phyloP scores from a whole-genome alignment of 192 early-diverging fungal genomes.

The Phycomyces nitens region DNA sequence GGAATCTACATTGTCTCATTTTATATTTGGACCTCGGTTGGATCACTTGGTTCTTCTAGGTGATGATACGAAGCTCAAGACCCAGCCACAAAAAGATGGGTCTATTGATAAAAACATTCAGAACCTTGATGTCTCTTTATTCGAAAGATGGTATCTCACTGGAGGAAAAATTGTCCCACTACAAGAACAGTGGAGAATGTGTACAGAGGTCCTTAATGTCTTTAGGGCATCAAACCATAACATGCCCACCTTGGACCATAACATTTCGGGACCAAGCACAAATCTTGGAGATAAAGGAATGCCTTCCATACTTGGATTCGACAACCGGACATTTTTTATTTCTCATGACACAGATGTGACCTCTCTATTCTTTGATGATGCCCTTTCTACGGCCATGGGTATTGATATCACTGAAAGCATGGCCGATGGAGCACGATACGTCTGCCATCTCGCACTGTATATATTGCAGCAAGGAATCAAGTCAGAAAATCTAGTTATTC shows the following conservation, averaged over 20 bases:
- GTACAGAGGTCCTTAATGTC: not conserved
- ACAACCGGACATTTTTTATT: constrained; percentile 4
- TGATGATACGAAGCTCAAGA: not conserved
- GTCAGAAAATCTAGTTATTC: constrained; percentile 1
- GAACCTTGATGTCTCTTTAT: constrained; percentile 15
- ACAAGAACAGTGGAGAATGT: constrained; percentile 32
- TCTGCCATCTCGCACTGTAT: constrained; percentile 18
- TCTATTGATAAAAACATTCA: not conserved
- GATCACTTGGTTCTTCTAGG: constrained; percentile 34
- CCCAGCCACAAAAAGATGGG: not conserved
- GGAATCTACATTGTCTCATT: constrained; percentile 8
- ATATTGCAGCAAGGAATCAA: constrained; percentile 9
- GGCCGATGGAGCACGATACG: constrained; percentile 9
- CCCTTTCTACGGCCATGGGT: not conserved
- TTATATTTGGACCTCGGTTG: not conserved
- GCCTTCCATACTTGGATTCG: constrained; percentile 3
- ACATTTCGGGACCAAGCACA: not conserved
- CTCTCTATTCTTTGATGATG: not conserved
- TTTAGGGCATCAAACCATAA: not conserved
- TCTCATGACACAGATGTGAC: not conserved
- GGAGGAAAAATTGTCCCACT: constrained; percentile 12
- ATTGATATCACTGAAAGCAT: not conserved
- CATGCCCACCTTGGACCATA: not conserved
- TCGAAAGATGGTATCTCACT: constrained; percentile 26
- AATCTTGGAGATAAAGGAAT: not conserved